A percentile compares a stretch with the other conserved stretches of the same genome.
Evolutionary conservation across 768 basidiomycete species (phyloP).

Genomic region (Russula griseocarnosa): DNA sequence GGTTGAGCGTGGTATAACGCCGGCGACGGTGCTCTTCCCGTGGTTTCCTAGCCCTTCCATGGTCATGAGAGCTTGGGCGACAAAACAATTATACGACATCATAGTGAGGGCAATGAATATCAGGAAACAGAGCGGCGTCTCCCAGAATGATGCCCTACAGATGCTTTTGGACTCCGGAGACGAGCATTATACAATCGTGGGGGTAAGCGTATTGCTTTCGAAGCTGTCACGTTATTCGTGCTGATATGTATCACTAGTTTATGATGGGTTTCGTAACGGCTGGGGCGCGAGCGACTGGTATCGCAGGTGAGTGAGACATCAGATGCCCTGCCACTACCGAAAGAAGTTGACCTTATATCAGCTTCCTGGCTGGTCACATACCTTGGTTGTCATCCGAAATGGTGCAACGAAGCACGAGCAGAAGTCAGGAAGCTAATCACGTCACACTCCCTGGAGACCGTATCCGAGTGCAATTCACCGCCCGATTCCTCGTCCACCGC

Average conservation of each 20-base stretch:
- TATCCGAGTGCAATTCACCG: constrained; percentile 11
- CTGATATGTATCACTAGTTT: constrained; percentile 46
- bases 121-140: constrained; percentile 54
- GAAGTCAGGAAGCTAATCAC: constrained; percentile 57
- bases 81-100: constrained; percentile 73
- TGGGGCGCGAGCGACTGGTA: constrained; percentile 76
- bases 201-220: constrained; percentile 43
- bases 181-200: constrained; percentile 63
- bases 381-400: constrained; percentile 62
- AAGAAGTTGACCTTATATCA: constrained; percentile 27
- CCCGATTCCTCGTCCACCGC: constrained; percentile 40
- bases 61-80: constrained; percentile 65
- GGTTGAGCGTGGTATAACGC: constrained; percentile 67
- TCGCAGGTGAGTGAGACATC: constrained; percentile 46
- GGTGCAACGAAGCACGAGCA: constrained; percentile 54
- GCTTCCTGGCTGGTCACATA: constrained; percentile 76
- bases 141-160: constrained; percentile 65
- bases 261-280: constrained; percentile 79
- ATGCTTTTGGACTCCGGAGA: constrained; percentile 69
- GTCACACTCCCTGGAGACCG: constrained; percentile 12
- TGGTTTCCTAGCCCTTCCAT: constrained; percentile 75
- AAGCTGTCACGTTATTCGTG: constrained; percentile 9
- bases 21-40: constrained; percentile 65
- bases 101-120: constrained; percentile 52
- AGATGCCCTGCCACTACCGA: constrained; percentile 12